Evolutionary conservation across 148 eudicot genomes (phyloP).

Genomic region (Rhododendron williamsianum): DNA sequence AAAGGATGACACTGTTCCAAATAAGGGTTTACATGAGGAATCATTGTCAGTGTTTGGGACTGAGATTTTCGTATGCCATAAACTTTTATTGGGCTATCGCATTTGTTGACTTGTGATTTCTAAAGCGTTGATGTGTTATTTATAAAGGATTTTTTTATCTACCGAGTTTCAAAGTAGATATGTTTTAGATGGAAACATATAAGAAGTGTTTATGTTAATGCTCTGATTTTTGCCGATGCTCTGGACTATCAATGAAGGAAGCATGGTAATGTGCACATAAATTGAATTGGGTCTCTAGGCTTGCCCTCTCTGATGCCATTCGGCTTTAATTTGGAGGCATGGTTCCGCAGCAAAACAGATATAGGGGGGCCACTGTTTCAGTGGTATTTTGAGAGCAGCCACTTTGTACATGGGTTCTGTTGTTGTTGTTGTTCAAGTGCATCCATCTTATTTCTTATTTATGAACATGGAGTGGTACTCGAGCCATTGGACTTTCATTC

Average conservation of each 20-base stretch:
- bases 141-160: not conserved
- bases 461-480: not conserved
- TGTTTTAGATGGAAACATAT: not conserved
- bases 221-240: not conserved
- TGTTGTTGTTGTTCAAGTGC: not conserved
- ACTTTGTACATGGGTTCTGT: no score
- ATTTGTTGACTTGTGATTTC: not conserved
- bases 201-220: not conserved
- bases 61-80: not conserved
- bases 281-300: no score
- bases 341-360: no score
- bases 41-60: not conserved
- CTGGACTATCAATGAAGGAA: no score
- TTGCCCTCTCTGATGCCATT: no score
- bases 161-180: not conserved
- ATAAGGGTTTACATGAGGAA: not conserved
- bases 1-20: not conserved
- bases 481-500: not conserved
- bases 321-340: no score
- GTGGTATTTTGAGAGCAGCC: no score
- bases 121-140: not conserved
- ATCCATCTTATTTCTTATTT: not conserved
- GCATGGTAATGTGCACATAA: no score
- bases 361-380: no score
- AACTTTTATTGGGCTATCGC: not conserved